Conservation (phyloP, 2,329 filamentous ascomycete species). For the Hypocrella siamensis region DNA sequence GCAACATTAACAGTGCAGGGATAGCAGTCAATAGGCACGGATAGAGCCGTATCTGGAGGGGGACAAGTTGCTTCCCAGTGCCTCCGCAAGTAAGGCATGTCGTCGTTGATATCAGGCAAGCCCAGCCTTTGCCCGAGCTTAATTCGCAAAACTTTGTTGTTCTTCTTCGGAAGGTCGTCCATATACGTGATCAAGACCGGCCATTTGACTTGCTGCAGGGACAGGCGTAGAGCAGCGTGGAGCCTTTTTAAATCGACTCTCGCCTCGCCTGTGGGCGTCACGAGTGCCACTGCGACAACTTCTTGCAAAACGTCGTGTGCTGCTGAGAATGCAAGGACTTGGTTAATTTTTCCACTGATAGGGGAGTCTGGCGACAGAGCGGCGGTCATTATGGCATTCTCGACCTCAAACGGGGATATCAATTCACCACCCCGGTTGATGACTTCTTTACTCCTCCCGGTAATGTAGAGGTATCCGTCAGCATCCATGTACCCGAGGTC, state of each 20-base stretch:
- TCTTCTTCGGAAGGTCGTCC: constrained; percentile 36
- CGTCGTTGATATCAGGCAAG: constrained; percentile 27
- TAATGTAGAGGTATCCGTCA: constrained; percentile 36
- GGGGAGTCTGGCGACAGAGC: constrained; percentile 23
- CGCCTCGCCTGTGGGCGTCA: constrained; percentile 25
- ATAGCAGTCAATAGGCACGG: constrained; percentile 19
- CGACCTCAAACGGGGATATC: constrained; percentile 44
- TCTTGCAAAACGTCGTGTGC: constrained; percentile 38
- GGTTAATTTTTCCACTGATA: constrained; percentile 28
- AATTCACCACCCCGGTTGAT: constrained; percentile 42
- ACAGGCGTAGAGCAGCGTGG: constrained; percentile 27
- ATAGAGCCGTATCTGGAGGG: constrained; percentile 27
- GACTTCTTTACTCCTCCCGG: constrained; percentile 38
- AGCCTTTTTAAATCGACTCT: constrained; percentile 31
- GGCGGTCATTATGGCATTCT: constrained; percentile 35
- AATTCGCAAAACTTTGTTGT: constrained; percentile 42
- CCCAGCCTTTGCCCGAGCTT: constrained; percentile 31
- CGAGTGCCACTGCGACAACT: constrained; percentile 35
- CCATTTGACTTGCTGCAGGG: constrained; percentile 36
- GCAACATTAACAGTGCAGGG: constrained; percentile 17
- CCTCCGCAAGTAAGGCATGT: constrained; percentile 23
- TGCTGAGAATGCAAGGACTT: constrained; percentile 37
- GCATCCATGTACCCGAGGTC: constrained; percentile 35
- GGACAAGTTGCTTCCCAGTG: constrained; percentile 36
- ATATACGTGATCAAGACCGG: constrained; percentile 37